Evolutionary conservation across 2,329 filamentous ascomycete genomes (phyloP), one percentile per base, ranked within the genome.

Genomic region (Pseudocercospora cruenta): DNA sequence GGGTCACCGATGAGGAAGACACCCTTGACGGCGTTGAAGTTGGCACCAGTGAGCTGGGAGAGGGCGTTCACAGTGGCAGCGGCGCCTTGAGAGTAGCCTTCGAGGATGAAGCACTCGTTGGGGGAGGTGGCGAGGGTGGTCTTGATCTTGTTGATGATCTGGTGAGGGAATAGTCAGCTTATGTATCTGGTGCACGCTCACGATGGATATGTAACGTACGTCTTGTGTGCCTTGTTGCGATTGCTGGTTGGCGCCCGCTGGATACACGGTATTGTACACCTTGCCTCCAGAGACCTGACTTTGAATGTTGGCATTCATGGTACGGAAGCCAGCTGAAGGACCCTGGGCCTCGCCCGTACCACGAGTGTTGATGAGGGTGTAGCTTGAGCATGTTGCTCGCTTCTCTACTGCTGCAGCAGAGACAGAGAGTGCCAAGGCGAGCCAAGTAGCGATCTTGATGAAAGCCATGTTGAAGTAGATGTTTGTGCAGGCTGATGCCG

Each of bases 51-150:
- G 4, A 80, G 60, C 19, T 71, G 61, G 2, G 74, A 39, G 64
- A 80, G 60, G 8, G 77, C 78, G 47, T 77, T 74, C 4, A 76
- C 73, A 0, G 78, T 79, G 0, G 77, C 78, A 7, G 75, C 72
- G 1, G 78, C 78, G 7, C 64, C 78, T 64, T 79, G 78, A 2
- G 74, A 77, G 69, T 79, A 79, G 19, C 78, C 78, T 60, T 79
- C 73, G 0, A 80, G 72, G 57, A 79, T 74, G 65, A 79, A 78
- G 67, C 78, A 80, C 57, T 74, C 71, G 36, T 72, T 69, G 1
- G 77, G 73, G 45, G 68, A 70, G 0, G 69, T 57, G 0, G 33
- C n/a, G 1, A 79, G 71, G 5, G 69, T 74, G 12, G 63, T 64
- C 3, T 65, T 66, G 64, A 80, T 71, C n/a, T 77, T 69, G 67